Conservation (phyloP, 73 alveolate genomes). For the Tetrahymena elliotti region DNA sequence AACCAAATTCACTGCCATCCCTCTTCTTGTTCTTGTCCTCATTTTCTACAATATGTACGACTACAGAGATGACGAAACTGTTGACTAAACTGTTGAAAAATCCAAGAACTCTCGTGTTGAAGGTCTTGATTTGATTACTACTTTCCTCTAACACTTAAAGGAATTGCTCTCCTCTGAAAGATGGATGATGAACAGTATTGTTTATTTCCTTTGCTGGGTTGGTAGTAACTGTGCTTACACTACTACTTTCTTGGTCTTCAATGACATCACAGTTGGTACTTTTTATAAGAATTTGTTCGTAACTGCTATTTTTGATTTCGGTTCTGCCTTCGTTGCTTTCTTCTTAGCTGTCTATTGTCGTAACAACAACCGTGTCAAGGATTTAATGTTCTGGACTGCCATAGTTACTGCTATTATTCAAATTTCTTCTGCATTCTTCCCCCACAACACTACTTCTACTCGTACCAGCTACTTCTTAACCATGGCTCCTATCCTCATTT, state of each 20-base stretch:
- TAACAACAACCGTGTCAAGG: not conserved
- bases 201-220: not conserved
- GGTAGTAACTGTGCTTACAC: not conserved
- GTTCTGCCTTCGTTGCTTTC: not conserved
- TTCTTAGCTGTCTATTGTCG: not conserved
- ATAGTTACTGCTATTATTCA: not conserved
- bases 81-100: not conserved
- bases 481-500: not conserved
- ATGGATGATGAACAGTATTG: not conserved
- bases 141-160: not conserved
- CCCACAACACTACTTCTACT: not conserved
- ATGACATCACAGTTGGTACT: not conserved
- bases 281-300: not conserved
- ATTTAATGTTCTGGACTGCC: not conserved
- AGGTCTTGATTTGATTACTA: not conserved
- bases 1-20: not conserved
- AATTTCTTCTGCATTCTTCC: not conserved
- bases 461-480: not conserved
- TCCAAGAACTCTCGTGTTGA: not conserved
- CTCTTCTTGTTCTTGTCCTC: not conserved
- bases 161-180: not conserved
- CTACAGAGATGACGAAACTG: slow-evolving; percentile 1
- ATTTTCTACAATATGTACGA: not conserved
- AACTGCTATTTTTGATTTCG: not conserved
- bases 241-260: not conserved